Percentiles rank a stretch among this genome's conserved stretches.
These are phyloP conservation scores for Backusella luteola DNA, from an alignment of 192 early-diverging fungal species.

Conservation along the genomic window DNA sequence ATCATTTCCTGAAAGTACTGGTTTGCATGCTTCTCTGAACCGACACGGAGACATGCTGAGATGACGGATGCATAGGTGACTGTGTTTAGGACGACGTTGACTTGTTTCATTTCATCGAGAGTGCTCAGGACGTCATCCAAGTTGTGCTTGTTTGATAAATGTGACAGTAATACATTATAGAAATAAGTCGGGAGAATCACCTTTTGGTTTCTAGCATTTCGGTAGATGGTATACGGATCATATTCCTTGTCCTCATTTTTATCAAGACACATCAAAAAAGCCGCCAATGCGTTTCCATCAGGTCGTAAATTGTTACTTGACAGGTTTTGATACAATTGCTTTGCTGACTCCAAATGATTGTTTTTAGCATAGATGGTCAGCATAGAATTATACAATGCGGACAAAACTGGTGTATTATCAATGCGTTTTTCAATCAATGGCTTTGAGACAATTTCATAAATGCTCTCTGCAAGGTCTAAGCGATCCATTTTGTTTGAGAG, in stretches of 20 bases:
- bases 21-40: conserved; percentile 44
- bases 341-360: conserved; percentile 40
- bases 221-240: conserved; percentile 48
- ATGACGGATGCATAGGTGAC: conserved; percentile 57
- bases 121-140: conserved; percentile 42
- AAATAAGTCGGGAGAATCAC: conserved; percentile 51
- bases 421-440: not conserved
- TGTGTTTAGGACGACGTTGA: conserved; percentile 45
- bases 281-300: conserved; percentile 50
- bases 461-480: conserved; percentile 10
- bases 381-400: conserved; percentile 38
- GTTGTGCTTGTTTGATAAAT: conserved; percentile 51
- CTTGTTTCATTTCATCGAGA: conserved; percentile 52
- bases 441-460: conserved; percentile 14
- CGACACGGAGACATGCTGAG: conserved; percentile 51
- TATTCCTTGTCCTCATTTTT: conserved; percentile 38
- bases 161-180: conserved; percentile 58
- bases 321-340: conserved; percentile 44
- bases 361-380: conserved; percentile 44
- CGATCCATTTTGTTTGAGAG: conserved; percentile 15
- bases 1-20: conserved; percentile 50
- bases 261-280: conserved; percentile 40
- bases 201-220: conserved; percentile 47
- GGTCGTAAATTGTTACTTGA: conserved; percentile 13
- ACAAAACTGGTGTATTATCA: not conserved